Evolutionary conservation across 108 stramenopile genomes (phyloP), one percentile per base, ranked within the genome.

Genomic region (Conticribra guillardii): DNA sequence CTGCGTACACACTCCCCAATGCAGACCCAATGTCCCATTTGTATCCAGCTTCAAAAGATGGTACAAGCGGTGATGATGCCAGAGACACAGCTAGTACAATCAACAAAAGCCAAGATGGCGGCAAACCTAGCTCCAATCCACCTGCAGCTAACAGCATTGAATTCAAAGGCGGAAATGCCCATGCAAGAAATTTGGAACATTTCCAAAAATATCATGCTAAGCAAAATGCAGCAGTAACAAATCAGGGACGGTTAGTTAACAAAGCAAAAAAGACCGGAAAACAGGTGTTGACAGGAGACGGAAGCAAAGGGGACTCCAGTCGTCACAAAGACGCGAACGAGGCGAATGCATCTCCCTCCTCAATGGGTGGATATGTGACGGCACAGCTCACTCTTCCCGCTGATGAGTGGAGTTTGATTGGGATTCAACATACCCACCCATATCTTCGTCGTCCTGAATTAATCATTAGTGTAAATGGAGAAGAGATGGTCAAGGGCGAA

Each of bases 371-470:
- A 15, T 79, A 66, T 24, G 84, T 88, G 31, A 78, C 66, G 37
- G 84, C 85, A 29, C 79, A 81, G 11, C 54, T 95, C n/a, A 73
- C 83, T 54, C 63, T 95, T 34, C 66, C 72, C 4, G 80, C 84
- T 0, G 77, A 82, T 56, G 78, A 85, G 68, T 95, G 94, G 94
- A 62, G 73, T 50, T 65, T 95, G 56, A 64, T 95, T 31, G 84
- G 81, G 31, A 83, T 92, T 56, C 82, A 84, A 19, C 94, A 95
- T 67, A 80, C 84, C 17, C 89, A 88, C 73, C 94, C 91, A 4
- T 95, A 95, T 56, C 71, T 95, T 0, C 88, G 92, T 47, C 83
- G 91, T 22, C 90, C 94, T 5, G 77, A 89, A 30, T 82, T 92
- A 74, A 86, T 82, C 19, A 54, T 92, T 17, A 84, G 82, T 47